Evolutionary conservation across 768 basidiomycete genomes (phyloP), one percentile per base, ranked within the genome.

Genomic region (Lyophyllum shimeji): DNA sequence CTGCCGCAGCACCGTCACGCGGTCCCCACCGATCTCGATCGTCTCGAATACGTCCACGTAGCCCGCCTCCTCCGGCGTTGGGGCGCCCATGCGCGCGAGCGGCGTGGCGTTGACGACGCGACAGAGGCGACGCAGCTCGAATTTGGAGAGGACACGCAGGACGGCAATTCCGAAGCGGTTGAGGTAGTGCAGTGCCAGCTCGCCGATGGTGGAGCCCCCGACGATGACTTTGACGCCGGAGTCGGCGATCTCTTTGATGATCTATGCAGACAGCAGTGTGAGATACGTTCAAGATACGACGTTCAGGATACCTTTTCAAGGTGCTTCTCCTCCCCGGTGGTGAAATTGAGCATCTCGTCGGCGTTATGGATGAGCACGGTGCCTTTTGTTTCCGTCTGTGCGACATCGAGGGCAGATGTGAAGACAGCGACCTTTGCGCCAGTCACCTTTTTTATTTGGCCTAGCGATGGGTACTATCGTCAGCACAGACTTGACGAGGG

Each of bases 381-480:
- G 49, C 97, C 97, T 71, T 99, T 99, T 17, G 97, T 99, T 73
- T 99, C 97, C 5, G 97, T 98, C 73, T 98, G 96, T 2, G 95
- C 85, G 54, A 93, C 83, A 68, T 98, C 97, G 57, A 99, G 79
- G 1, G 91, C 89, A 59, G 86, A 91, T 0, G 96, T 98, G 76
- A 89, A 99, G 54, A 99, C 91, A 2, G 90, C 96, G 31, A 99
- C 96, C 74, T 98, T 98, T 45, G 88, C 93, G 64, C 86, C 88
- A 49, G 76, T 76, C 8, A 83, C 86, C 65, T 93, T 93, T 75
- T 94, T 95, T 53, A 97, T 69, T 48, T 82, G 78, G 49, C 94
- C 92, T 93, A 50, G 42, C n/a, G 20, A 13, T 34, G 31, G 4
- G 5, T 4, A 29, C 29, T 9, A 29, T 29, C 29, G 33, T 52